These are phyloP conservation scores for Nemania abortiva DNA, from an alignment of 2,329 filamentous ascomycete genomes.

Conservation along the genomic window DNA sequence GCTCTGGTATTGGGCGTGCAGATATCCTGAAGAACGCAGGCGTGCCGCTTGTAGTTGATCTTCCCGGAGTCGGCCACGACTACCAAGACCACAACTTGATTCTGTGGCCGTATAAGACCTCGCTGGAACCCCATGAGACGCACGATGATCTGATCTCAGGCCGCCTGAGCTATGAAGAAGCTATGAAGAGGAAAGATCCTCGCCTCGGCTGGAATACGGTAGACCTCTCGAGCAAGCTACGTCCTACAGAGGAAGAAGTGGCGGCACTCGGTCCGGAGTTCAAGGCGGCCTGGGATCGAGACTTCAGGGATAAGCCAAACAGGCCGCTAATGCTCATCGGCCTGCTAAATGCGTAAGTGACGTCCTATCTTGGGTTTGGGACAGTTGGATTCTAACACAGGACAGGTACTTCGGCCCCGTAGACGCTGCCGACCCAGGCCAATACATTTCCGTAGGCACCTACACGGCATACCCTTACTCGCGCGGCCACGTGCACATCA, in stretches of 20 bases:
- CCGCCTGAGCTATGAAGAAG: constrained; percentile 43
- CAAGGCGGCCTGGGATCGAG: constrained; percentile 61
- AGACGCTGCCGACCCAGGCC: constrained; percentile 44
- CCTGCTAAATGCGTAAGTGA: constrained; percentile 53
- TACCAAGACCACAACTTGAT: constrained; percentile 66
- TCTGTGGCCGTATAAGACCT: constrained; percentile 63
- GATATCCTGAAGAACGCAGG: constrained; percentile 58
- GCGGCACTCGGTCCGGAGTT: constrained; percentile 63
- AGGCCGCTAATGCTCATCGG: constrained; percentile 59
- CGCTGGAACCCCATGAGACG: constrained; percentile 61
- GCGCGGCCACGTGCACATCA: constrained; percentile 71
- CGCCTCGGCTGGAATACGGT: constrained; percentile 66
- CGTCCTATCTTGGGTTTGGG: no score
- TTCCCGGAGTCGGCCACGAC: constrained; percentile 65
- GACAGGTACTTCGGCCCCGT: constrained; percentile 25
- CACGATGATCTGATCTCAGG: constrained; percentile 50
- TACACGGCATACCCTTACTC: constrained; percentile 72
- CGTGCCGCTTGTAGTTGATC: constrained; percentile 61
- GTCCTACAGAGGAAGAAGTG: constrained; percentile 63
- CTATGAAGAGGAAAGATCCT: constrained; percentile 44
- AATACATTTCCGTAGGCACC: constrained; percentile 64
- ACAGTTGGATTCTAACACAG: not conserved
- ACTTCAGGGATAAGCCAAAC: constrained; percentile 58
- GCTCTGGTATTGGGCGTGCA: constrained; percentile 70
- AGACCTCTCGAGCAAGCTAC: constrained; percentile 63